phyloP scores from a whole-genome alignment of 1,139 yeast genomes.

The Suhomyces chickasaworum region DNA sequence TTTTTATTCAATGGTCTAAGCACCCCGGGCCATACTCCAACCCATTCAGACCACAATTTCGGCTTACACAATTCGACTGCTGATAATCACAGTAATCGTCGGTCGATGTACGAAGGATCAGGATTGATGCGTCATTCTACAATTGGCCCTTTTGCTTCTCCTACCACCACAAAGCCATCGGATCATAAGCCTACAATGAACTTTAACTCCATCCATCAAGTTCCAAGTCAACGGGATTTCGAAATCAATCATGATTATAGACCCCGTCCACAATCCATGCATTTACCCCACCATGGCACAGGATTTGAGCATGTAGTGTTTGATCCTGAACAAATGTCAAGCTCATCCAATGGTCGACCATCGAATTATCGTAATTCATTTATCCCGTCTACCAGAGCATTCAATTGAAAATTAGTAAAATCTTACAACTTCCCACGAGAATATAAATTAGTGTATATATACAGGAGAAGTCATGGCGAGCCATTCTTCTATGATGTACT shows the following conservation, averaged over 20 bases:
- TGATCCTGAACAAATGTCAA: neutral
- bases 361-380: neutral
- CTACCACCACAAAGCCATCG: neutral
- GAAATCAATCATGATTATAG: slow-evolving; percentile 8
- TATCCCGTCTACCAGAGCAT: neutral
- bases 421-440: slow-evolving; percentile 1
- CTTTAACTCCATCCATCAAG: slow-evolving; percentile 1
- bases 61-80: neutral
- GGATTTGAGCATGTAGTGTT: neutral
- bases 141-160: neutral
- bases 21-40: slow-evolving; percentile 7
- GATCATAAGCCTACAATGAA: neutral
- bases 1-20: neutral
- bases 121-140: slow-evolving; percentile 2
- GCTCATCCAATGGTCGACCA: neutral
- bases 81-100: neutral
- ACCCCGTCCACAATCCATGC: slow-evolving; percentile 10
- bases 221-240: slow-evolving; percentile 12
- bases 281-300: neutral
- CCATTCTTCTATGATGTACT: neutral
- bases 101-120: neutral
- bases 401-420: neutral
- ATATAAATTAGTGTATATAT: slow-evolving; percentile 19
- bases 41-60: neutral
- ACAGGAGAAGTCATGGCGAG: slow-evolving; percentile 16